Percentiles rank a stretch among this genome's conserved stretches.
Conservation (phyloP, 2,329 filamentous ascomycete genomes). For the Neodidymelliopsis sp. region DNA sequence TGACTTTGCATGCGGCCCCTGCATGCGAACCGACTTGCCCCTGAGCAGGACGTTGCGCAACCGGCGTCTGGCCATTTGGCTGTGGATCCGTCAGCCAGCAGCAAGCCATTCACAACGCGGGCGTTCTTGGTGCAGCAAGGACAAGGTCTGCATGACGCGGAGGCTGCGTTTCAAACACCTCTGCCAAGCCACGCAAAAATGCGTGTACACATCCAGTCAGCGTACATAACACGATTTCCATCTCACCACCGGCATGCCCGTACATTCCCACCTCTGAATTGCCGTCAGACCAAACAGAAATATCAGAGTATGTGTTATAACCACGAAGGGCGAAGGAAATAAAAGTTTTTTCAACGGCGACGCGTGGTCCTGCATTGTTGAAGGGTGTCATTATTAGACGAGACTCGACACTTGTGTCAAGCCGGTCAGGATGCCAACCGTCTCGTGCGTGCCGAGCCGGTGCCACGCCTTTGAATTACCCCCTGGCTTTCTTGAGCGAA, state of each 20-base stretch:
- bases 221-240: slow-evolving; percentile 2
- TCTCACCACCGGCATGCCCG: slow-evolving; percentile 9
- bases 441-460: slow-evolving; percentile 38
- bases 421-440: slow-evolving; percentile 19
- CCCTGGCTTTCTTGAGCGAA: slow-evolving; percentile 24
- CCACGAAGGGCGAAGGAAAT: no score
- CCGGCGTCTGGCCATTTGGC: slow-evolving; percentile 32
- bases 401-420: slow-evolving; percentile 21
- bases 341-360: slow-evolving; percentile 9
- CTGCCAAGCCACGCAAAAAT: slow-evolving; percentile 25
- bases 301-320: no score
- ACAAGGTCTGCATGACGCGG: slow-evolving; percentile 8
- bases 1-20: slow-evolving; percentile 19
- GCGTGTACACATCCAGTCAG: slow-evolving; percentile 7
- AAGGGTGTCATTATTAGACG: no score
- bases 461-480: slow-evolving; percentile 19
- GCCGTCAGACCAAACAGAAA: background rate
- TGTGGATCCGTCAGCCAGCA: slow-evolving; percentile 24
- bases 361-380: slow-evolving; percentile 31
- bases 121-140: slow-evolving; percentile 31
- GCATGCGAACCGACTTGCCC: slow-evolving; percentile 27
- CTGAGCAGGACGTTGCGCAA: slow-evolving; percentile 28
- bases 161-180: slow-evolving; percentile 35
- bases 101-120: slow-evolving; percentile 27
- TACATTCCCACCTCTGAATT: background rate